Base-by-base conservation (phyloP, 768 basidiomycete genomes). In the Strobilomyces confusus region DNA sequence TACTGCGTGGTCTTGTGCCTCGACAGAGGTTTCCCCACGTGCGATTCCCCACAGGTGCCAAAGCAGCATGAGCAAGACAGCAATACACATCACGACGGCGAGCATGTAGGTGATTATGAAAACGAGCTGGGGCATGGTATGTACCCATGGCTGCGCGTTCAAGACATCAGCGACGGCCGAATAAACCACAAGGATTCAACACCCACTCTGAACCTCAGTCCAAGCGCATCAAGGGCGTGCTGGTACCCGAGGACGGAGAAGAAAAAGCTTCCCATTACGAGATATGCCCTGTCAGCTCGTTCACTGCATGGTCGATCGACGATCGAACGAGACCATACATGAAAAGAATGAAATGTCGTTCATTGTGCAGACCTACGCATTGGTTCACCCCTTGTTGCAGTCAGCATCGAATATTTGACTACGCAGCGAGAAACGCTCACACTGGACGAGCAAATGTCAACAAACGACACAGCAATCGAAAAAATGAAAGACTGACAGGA, bases 351-450 rank as follows among this genome's bases (percentile, higher is more conserved):
- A 99, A 99, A 72, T 98, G 93, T 0, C 95, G 84, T 66, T 98
- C 95, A 61, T 98, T 99, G 66, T 95, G 78, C 8, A 98, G 69
- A 12, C 95, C 95, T 41, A 99, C 95, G 66, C 95, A 98, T 81
- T 93, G 92, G 69, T 98, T 98, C 46, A 98, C 83, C 94, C 94
- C 92, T 94, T 17, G 22, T 22, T 9, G 5, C 6, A 15, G 23
- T 62, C 11, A 64, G 41, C 44, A 22, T 14, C 34, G 22, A 41
- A 33, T 26, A n/a, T 37, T 50, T 20, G 49, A 46, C 23, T 5
- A 5, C 13, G 26, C 5, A 51, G 48, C 34, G 23, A 36, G 44
- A 22, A 32, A 32, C 32, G 70, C 76, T 63, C 56, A 78, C 77
- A 78, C 76, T 78, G 54, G 15, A 43, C 9, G 29, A 26, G 46